phyloP scores from a whole-genome alignment of 306 rosid species.

The Abrus pulchellus region DNA sequence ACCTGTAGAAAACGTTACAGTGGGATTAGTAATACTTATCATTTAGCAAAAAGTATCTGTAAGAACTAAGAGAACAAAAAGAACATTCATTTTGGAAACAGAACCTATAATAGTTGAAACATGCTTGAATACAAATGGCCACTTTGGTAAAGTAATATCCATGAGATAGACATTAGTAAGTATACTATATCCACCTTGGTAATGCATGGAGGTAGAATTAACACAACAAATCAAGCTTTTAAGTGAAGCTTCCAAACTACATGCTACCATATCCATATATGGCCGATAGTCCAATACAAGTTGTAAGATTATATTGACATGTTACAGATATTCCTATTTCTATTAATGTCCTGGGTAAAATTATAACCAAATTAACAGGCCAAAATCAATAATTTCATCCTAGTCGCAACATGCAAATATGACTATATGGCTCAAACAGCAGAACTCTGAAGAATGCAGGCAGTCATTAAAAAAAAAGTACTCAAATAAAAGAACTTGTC shows the following conservation, averaged over 20 bases:
- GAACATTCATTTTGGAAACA: slow-evolving; percentile 17
- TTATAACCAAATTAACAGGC: slow-evolving; percentile 4
- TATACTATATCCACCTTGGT: not conserved
- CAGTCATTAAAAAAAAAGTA: not conserved
- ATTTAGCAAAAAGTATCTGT: slow-evolving; percentile 14
- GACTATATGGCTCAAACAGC: not conserved
- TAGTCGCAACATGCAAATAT: not conserved
- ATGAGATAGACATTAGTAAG: not conserved
- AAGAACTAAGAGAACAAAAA: slow-evolving; percentile 18
- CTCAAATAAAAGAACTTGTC: not conserved
- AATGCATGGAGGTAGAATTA: slow-evolving; percentile 5
- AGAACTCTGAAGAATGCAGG: slow-evolving; percentile 6
- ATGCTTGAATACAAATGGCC: slow-evolving; percentile 4
- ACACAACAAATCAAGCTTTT: slow-evolving; percentile 13
- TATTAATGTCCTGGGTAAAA: not conserved
- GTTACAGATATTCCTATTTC: not conserved
- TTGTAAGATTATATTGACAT: slow-evolving; percentile 10
- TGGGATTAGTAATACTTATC: slow-evolving; percentile 42
- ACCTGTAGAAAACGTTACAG: slow-evolving; percentile 60
- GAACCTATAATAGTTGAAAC: slow-evolving; percentile 2
- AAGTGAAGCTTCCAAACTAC: slow-evolving; percentile 30
- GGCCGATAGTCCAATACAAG: slow-evolving; percentile 2
- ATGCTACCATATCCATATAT: not conserved
- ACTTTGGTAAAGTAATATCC: not conserved
- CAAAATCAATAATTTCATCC: not conserved